Base-by-base conservation (phyloP, 148 eudicot species). In the Camellia sinensis region DNA sequence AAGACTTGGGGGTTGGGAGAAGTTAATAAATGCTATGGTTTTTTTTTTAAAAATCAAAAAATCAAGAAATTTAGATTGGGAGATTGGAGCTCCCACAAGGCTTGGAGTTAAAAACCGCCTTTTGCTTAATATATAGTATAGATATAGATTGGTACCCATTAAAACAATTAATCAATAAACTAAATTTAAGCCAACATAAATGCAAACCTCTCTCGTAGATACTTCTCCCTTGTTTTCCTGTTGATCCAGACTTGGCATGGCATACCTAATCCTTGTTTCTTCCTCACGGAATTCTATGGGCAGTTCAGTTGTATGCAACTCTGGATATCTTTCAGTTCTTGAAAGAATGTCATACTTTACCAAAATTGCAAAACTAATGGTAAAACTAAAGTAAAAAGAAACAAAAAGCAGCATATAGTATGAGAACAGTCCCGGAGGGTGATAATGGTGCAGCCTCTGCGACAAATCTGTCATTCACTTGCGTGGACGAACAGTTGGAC, bases 351-450 rank as follows among this genome's bases (percentile, higher is more conserved):
- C 62, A 13, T 45, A 46, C 56, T 41, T 64, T 22, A 67, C 44
- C 15, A 15, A 67, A 78, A 41, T 2, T 71, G 44, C 14, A 48
- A 67, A 43, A 48, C 11, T 17, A 11, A 19, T 21, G 65, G 29
- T 21, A 80, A 73, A 19, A 45, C 44, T 10, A 40, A 29, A 71
- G 77, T 37, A 52, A 56, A 67, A 68, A 10, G 19, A 40, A 52
- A 79, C 19, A 67, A 76, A 74, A 63, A 53, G 48, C 56, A 41
- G 57, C 13, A 76, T 63, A 52, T 63, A 75, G 61, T 56, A 50
- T 18, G 54, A 74, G 18, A 79, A 74, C 18, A 56, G 68, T 72
- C 85, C 89, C 89, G 74, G 89, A 85, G 56, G 85, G 78, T 64
- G 85, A 83, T 14, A 69, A 74, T 67, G 64, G 60, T 59, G 75